A percentile compares a stretch with the other conserved stretches of the same genome.
These are phyloP conservation scores for Cercospora canescens DNA, from an alignment of 2,329 filamentous ascomycete species.

Conservation along the genomic window DNA sequence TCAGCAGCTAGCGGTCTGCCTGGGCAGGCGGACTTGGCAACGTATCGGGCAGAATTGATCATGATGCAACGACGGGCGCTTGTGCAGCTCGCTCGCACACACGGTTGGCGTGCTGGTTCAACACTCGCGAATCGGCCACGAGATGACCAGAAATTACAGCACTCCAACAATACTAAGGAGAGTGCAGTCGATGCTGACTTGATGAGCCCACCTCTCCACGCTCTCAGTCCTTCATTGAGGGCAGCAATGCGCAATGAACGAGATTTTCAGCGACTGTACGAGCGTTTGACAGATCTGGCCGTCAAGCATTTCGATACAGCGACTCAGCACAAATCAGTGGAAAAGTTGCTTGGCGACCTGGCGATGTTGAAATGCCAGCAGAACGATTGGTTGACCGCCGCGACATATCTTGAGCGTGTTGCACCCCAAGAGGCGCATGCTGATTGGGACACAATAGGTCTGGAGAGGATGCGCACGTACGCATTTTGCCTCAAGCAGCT, in stretches of 20 bases:
- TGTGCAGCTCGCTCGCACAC: conserved; percentile 68
- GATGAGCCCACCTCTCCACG: background rate
- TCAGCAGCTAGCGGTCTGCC: conserved; percentile 27
- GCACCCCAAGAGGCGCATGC: conserved; percentile 76
- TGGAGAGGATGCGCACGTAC: conserved; percentile 84
- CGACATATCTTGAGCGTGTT: conserved; percentile 74
- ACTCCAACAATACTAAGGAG: conserved; percentile 34
- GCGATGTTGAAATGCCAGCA: conserved; percentile 71
- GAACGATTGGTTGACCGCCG: conserved; percentile 73
- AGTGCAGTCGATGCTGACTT: background rate
- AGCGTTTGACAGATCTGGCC: conserved; percentile 77
- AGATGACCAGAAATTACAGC: conserved; percentile 39
- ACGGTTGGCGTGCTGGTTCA: conserved; percentile 79
- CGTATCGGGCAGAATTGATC: conserved; percentile 78
- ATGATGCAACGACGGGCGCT: conserved; percentile 77
- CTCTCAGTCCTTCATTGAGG: conserved; percentile 31
- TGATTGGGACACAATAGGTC: conserved; percentile 77
- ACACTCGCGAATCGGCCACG: conserved; percentile 35
- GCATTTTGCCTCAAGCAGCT: conserved; percentile 77
- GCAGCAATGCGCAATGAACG: conserved; percentile 39
- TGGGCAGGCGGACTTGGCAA: conserved; percentile 76
- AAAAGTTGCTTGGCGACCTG: conserved; percentile 78
- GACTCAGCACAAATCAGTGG: conserved; percentile 73
- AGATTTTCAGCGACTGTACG: conserved; percentile 43
- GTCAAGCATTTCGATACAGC: conserved; percentile 81